phyloP scores from a whole-genome alignment of 192 early-diverging fungal genomes.

The Podila epigama region DNA sequence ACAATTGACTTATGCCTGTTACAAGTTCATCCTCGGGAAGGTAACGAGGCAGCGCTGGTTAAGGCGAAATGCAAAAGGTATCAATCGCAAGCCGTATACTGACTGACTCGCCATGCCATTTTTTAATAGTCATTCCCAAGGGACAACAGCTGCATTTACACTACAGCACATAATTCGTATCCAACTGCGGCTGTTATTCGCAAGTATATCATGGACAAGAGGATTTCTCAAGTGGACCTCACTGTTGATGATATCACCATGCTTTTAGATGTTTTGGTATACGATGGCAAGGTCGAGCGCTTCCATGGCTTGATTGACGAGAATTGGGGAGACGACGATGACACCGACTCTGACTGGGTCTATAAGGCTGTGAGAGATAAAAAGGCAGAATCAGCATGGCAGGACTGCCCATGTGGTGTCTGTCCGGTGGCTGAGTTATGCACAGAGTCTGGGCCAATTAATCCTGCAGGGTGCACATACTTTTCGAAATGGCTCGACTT shows the following conservation, averaged over 20 bases:
- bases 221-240: conserved; percentile 79
- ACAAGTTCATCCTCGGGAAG: conserved; percentile 75
- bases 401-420: conserved; percentile 87
- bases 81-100: neutral
- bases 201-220: conserved; percentile 72
- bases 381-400: conserved; percentile 61
- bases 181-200: conserved; percentile 75
- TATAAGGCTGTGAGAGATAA: conserved; percentile 53
- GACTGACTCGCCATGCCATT: neutral
- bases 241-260: conserved; percentile 74
- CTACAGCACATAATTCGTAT: conserved; percentile 70
- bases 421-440: conserved; percentile 89
- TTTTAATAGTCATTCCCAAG: conserved; percentile 63
- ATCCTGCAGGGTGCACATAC: conserved; percentile 82
- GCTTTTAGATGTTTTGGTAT: conserved; percentile 84
- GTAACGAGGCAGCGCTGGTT: conserved; percentile 25
- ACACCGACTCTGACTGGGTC: conserved; percentile 64
- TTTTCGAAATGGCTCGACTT: conserved; percentile 82
- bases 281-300: conserved; percentile 84
- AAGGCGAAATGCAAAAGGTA: neutral
- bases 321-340: conserved; percentile 57
- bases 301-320: conserved; percentile 62
- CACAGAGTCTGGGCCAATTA: conserved; percentile 73
- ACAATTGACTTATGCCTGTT: conserved; percentile 70
- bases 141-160: conserved; percentile 63